A percentile compares a stretch with the other conserved stretches of the same genome.
These are phyloP conservation scores for Fusarium compactum DNA, from an alignment of 2,329 filamentous ascomycete genomes.

Conservation along the genomic window DNA sequence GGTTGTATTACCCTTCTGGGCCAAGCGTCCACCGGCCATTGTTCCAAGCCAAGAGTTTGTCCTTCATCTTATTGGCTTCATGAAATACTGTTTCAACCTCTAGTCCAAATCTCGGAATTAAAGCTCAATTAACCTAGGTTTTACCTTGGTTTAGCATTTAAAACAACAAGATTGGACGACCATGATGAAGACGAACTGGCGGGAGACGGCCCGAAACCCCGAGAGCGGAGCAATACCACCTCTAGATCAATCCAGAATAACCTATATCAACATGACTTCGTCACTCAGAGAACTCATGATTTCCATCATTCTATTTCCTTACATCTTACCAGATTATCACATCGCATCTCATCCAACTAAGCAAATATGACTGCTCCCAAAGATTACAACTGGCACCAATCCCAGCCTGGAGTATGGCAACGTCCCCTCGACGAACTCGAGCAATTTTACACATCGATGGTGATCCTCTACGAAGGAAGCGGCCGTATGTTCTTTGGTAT, in stretches of 20 bases:
- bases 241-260: background rate
- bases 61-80: background rate
- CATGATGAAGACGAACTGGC: fast-evolving
- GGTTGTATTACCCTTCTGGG: background rate
- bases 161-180: background rate
- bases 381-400: constrained; percentile 43
- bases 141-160: constrained; percentile 7
- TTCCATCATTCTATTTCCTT: too few species aligned
- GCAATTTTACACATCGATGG: constrained; percentile 55
- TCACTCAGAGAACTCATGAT: background rate
- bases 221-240: background rate
- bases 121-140: background rate
- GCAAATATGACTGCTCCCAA: background rate
- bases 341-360: too few species aligned
- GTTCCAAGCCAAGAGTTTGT: background rate
- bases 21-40: background rate
- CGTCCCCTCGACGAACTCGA: constrained; percentile 57
- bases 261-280: background rate
- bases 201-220: background rate
- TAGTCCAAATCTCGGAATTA: background rate
- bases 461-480: constrained; percentile 51
- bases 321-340: too few species aligned
- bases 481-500: constrained; percentile 58
- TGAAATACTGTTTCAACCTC: background rate
- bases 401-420: constrained; percentile 48